Percentiles rank a stretch among this genome's conserved stretches.
Conservation (phyloP, 176 grass and related monocot genomes). For the Pharus latifolius region DNA sequence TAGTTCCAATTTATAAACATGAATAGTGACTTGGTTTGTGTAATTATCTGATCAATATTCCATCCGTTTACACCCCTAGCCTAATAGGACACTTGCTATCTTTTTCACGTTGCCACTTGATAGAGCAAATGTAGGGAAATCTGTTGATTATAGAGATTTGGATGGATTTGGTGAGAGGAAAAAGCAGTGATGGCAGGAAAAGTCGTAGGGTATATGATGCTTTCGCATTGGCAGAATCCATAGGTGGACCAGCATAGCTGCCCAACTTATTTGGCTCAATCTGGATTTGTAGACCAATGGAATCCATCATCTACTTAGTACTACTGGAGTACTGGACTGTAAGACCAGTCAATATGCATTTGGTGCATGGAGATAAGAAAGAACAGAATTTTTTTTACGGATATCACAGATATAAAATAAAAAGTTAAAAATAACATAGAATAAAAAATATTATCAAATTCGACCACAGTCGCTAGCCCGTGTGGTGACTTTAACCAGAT, state of each 20-base stretch:
- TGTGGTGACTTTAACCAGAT: too few relatives aligned
- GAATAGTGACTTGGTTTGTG: too few relatives aligned
- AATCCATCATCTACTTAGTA: neutral
- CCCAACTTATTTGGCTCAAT: conserved; percentile 8
- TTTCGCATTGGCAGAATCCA: conserved; percentile 10
- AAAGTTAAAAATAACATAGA: too few relatives aligned
- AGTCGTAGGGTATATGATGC: conserved; percentile 25
- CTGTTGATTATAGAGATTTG: conserved; percentile 9
- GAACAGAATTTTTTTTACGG: too few relatives aligned
- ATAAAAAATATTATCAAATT: too few relatives aligned
- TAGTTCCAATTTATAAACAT: too few relatives aligned
- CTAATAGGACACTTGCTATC: too few relatives aligned
- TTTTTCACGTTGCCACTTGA: neutral
- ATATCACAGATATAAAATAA: too few relatives aligned
- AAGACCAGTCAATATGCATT: neutral
- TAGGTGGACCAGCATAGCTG: neutral
- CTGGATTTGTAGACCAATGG: neutral
- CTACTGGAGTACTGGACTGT: neutral
- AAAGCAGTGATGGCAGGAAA: neutral
- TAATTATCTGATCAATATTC: too few relatives aligned
- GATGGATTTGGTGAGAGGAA: conserved; percentile 3
- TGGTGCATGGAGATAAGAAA: too few relatives aligned
- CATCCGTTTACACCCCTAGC: too few relatives aligned
- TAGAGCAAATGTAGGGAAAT: neutral
- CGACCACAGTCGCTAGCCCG: too few relatives aligned